Base-by-base conservation (phyloP, 441 rosid genomes). In the Viola pubescens region DNA sequence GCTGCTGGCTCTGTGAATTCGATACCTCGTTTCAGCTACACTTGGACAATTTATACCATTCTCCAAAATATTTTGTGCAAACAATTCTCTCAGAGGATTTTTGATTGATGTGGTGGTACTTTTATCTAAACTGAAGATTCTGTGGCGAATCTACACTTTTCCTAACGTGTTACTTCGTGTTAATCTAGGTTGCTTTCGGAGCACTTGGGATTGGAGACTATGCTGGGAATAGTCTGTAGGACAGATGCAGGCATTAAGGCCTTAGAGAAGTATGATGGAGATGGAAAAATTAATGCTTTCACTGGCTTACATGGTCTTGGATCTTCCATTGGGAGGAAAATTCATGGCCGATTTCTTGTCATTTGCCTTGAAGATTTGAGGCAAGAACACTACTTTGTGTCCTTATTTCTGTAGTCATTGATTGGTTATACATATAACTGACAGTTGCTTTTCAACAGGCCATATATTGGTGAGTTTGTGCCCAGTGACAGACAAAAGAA, bases 211-310 rank as follows among this genome's bases (percentile, higher is more conserved):
- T 8, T 45, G 12, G 75, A 70, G 56, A 59, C 49, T n/a, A 70
- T 74, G 75, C 66, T 70, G 16, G 72, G 69, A 45, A 59, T 74
- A 45, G 78, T 74, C 43, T 74, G 75, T 45, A 63, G 50, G 44
- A 62, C 72, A 14, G 26, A 8, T 44, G 66, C 58, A 34, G 66
- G 74, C 38, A 40, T 59, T 10, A 70, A 63, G 52, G 66, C 52
- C 12, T 54, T 70, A 16, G 74, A 59, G 64, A 70, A 26, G 9
- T 74, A 70, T 60, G 52, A 52, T 58, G 39, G 14, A 53, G 74
- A 59, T 9, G 69, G 71, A 16, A 38, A 40, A 48, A 56, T 70
- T 45, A 57, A 49, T 40, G 55, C 13, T 13, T 48, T 26, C 13
- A 26, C 34, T 26, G 34, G 74, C 54, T 56, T 74, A 10, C 74